Conservation (phyloP, 2,329 filamentous ascomycete genomes). For the Orbilia quercus region DNA sequence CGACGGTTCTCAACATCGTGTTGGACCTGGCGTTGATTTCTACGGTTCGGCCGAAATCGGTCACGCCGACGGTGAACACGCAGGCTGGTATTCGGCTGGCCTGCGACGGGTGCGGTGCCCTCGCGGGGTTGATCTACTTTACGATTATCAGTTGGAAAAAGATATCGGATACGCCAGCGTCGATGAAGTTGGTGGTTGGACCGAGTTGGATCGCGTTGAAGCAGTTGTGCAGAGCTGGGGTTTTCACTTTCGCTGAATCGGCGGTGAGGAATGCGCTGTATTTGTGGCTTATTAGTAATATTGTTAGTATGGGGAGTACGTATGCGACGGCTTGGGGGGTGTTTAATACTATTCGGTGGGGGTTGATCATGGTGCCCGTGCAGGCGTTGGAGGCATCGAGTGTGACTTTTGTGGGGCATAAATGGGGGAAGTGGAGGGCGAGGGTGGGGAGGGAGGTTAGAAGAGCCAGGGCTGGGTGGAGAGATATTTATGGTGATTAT, state of each 20-base stretch:
- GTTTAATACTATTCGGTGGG: slow-evolving; percentile 80
- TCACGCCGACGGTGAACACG: slow-evolving; percentile 71
- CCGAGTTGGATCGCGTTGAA: slow-evolving; percentile 66
- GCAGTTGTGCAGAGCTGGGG: slow-evolving; percentile 70
- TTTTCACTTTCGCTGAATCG: slow-evolving; percentile 73
- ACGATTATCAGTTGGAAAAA: slow-evolving; percentile 62
- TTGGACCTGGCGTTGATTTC: slow-evolving; percentile 76
- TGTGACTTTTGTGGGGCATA: slow-evolving; percentile 74
- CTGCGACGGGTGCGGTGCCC: slow-evolving; percentile 70
- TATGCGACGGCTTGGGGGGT: slow-evolving; percentile 80
- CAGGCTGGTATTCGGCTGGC: slow-evolving; percentile 74
- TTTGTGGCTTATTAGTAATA: slow-evolving; percentile 75
- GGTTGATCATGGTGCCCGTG: slow-evolving; percentile 78
- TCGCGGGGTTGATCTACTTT: slow-evolving; percentile 72
- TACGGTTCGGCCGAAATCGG: slow-evolving; percentile 68
- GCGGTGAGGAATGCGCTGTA: slow-evolving; percentile 76
- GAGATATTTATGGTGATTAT: slow-evolving; percentile 61
- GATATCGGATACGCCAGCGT: slow-evolving; percentile 15
- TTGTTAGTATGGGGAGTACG: slow-evolving; percentile 72
- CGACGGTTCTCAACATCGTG: slow-evolving; percentile 75
- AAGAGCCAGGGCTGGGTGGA: slow-evolving; percentile 61
- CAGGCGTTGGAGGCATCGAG: slow-evolving; percentile 74
- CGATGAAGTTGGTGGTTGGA: slow-evolving; percentile 51
- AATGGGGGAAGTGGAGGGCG: slow-evolving; percentile 70
- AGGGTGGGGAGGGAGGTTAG: slow-evolving; percentile 60